A percentile compares a stretch with the other conserved stretches of the same genome.
Conservation (phyloP, 2,329 filamentous ascomycete species). For the Aureobasidium melanogenum region DNA sequence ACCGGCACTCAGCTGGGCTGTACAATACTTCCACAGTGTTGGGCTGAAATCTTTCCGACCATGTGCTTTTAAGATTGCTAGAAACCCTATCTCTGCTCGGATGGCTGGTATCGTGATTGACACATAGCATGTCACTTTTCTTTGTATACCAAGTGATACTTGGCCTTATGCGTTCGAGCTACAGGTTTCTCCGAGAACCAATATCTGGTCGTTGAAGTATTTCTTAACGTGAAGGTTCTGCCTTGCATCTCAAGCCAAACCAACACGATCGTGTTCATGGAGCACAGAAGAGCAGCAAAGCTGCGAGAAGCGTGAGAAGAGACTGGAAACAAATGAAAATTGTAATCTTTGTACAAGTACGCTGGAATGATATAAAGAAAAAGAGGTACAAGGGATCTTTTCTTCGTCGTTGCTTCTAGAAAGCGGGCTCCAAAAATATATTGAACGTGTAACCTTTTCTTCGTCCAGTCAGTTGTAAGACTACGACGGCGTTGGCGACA, state of each 20-base stretch:
- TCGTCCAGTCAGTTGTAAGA: background rate
- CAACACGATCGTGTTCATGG: background rate
- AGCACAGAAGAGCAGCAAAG: background rate
- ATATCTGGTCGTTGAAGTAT: background rate
- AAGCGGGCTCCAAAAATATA: conserved; percentile 3
- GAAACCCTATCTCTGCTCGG: background rate
- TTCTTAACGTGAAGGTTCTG: background rate
- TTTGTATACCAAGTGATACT: background rate
- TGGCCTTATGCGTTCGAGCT: background rate
- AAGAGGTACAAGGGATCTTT: conserved; percentile 12
- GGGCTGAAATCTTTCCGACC: background rate
- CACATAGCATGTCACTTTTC: background rate
- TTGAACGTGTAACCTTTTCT: conserved; percentile 8
- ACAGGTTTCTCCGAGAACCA: background rate
- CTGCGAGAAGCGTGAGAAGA: background rate
- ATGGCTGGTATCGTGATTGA: background rate
- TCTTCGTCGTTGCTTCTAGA: conserved; percentile 5
- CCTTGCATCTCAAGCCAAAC: background rate
- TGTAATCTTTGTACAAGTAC: conserved; percentile 9
- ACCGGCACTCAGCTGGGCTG: background rate
- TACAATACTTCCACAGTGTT: too few relatives aligned
- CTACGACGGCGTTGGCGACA: background rate
- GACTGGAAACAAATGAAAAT: background rate
- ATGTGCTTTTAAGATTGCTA: background rate
- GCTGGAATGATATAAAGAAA: conserved; percentile 6